Evolutionary conservation across 2,329 filamentous ascomycete species (phyloP).

Genomic region (Exophiala oligosperma): DNA sequence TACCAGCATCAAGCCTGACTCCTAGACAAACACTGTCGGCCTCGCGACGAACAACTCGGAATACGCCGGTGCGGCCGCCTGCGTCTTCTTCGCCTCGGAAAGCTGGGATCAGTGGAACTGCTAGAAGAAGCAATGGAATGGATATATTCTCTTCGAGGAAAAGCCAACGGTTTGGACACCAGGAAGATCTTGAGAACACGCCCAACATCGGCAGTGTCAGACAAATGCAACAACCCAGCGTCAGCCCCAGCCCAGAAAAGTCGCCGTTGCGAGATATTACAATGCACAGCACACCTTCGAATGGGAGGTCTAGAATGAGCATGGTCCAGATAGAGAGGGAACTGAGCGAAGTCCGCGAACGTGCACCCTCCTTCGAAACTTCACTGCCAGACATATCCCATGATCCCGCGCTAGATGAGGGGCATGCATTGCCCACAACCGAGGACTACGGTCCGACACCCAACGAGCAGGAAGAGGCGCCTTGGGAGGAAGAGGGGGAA

Average conservation of each 20-base stretch:
- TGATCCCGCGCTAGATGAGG: conserved; percentile 6
- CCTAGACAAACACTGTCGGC: conserved; percentile 40
- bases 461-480: conserved; percentile 27
- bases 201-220: conserved; percentile 38
- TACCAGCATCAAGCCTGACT: conserved; percentile 31
- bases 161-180: conserved; percentile 19
- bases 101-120: conserved; percentile 42
- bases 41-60: conserved; percentile 35
- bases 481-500: neutral
- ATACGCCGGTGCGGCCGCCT: conserved; percentile 39
- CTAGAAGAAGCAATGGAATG: conserved; percentile 26
- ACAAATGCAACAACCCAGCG: neutral
- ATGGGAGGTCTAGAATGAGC: conserved; percentile 5
- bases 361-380: conserved; percentile 7
- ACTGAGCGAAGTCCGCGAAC: neutral
- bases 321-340: conserved; percentile 7
- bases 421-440: neutral
- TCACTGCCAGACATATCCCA: conserved; percentile 1
- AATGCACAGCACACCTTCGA: conserved; percentile 15
- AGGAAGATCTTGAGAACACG: conserved; percentile 22
- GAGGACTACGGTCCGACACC: conserved; percentile 20
- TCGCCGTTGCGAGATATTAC: conserved; percentile 20
- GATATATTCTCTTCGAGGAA: conserved; percentile 24
- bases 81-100: conserved; percentile 49
- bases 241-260: conserved; percentile 13